Conservation (phyloP, 1,284 basidiomycete genomes). For the Sanghuangporus sanghuang region DNA sequence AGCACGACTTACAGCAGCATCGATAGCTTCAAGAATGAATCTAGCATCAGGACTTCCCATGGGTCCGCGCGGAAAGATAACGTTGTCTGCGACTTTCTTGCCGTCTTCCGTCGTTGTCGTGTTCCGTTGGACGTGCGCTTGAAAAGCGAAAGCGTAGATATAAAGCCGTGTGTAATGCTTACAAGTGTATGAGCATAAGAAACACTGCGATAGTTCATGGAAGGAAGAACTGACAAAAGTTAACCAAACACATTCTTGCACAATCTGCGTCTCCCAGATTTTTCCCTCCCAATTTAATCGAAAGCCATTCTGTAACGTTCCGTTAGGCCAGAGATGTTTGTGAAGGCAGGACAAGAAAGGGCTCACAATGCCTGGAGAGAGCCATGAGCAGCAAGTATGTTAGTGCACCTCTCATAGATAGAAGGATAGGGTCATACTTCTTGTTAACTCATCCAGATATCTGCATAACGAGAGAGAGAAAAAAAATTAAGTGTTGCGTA, state of each 20-base stretch:
- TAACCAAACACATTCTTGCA: constrained; percentile 24
- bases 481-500: background rate
- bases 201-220: background rate
- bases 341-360: background rate
- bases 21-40: constrained; percentile 25
- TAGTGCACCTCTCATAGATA: background rate
- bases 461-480: background rate
- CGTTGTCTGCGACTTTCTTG: constrained; percentile 14
- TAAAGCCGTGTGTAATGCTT: constrained; percentile 36
- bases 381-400: background rate
- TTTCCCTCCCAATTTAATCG: constrained; percentile 27
- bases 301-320: constrained; percentile 23
- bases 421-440: constrained; percentile 3
- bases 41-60: constrained; percentile 23
- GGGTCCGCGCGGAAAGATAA: constrained; percentile 21
- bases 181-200: background rate
- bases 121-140: constrained; percentile 34
- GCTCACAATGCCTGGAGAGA: constrained; percentile 11
- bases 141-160: constrained; percentile 35
- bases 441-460: constrained; percentile 29
- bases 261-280: constrained; percentile 25
- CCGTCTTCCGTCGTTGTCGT: constrained; percentile 15
- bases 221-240: constrained; percentile 18
- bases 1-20: constrained; percentile 19
- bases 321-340: background rate